phyloP scores from a whole-genome alignment of 352 stramenopile genomes.

The Phytophthora sojae region DNA sequence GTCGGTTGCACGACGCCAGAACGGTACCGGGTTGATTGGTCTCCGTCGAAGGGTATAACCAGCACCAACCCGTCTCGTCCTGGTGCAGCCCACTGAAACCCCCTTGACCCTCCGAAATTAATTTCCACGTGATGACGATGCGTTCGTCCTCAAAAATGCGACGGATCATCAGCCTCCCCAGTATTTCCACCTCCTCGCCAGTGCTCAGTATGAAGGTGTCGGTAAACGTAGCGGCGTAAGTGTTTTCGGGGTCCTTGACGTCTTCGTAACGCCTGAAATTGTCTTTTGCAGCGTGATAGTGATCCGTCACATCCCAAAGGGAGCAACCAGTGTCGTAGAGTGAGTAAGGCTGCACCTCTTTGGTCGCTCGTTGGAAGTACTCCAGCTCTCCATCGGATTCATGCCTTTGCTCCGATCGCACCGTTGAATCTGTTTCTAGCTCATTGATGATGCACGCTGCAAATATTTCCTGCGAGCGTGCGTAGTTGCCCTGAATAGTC shows the following conservation, averaged over 20 bases:
- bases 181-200: not conserved
- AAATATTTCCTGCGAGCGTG: constrained; percentile 5
- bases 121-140: not conserved
- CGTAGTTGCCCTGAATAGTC: constrained; percentile 9
- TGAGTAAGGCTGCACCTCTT: not conserved
- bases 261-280: not conserved
- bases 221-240: not conserved
- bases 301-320: not conserved
- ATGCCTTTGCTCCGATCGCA: not conserved
- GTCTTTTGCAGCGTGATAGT: not conserved
- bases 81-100: not conserved
- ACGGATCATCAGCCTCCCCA: not conserved
- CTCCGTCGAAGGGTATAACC: not conserved
- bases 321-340: not conserved
- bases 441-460: not conserved
- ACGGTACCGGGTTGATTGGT: not conserved
- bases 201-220: not conserved
- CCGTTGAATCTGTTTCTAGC: not conserved
- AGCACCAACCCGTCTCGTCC: not conserved
- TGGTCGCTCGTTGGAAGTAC: not conserved
- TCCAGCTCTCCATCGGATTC: not conserved
- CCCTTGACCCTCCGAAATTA: not conserved
- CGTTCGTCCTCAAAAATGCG: not conserved
- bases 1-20: not conserved
- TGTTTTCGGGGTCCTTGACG: not conserved